phyloP scores from a whole-genome alignment of 1,139 yeast genomes.

The Candida sojae region DNA sequence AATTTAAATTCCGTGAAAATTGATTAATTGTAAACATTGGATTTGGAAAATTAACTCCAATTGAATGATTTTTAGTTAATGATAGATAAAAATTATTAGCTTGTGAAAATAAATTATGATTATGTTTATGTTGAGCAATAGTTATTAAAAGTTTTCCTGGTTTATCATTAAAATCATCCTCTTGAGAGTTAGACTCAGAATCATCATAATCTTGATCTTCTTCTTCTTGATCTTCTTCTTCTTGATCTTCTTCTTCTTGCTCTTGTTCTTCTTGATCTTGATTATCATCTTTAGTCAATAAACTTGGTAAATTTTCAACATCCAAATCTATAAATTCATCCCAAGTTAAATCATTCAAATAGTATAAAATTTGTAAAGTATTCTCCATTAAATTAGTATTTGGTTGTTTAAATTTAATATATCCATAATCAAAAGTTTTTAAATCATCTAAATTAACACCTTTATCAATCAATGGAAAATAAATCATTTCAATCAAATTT shows the following conservation, averaged over 20 bases:
- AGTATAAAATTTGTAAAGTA: conserved; percentile 33
- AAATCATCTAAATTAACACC: conserved; percentile 17
- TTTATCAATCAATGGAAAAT: conserved; percentile 36
- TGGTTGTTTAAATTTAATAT: conserved; percentile 25
- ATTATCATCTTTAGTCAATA: conserved; percentile 4
- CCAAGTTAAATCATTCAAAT: conserved; percentile 28
- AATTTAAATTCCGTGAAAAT: conserved; percentile 28
- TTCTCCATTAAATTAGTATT: conserved; percentile 22
- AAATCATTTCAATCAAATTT: conserved; percentile 39
- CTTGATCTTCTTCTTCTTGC: neutral
- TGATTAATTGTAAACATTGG: conserved; percentile 14
- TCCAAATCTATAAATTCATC: conserved; percentile 26
- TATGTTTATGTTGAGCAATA: conserved; percentile 44
- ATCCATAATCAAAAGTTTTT: conserved; percentile 30
- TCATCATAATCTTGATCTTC: too few relatives aligned
- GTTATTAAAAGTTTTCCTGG: conserved; percentile 24
- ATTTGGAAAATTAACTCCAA: conserved; percentile 15
- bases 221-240: neutral
- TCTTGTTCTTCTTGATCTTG: conserved; percentile 1
- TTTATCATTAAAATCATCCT: conserved; percentile 2
- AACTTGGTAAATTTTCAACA: conserved; percentile 8
- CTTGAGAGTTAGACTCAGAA: too few relatives aligned
- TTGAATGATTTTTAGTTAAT: conserved; percentile 5
- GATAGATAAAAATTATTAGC: conserved; percentile 13
- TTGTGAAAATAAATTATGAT: conserved; percentile 25